Conservation (phyloP, 768 basidiomycete species). For the Serendipita sp. region DNA sequence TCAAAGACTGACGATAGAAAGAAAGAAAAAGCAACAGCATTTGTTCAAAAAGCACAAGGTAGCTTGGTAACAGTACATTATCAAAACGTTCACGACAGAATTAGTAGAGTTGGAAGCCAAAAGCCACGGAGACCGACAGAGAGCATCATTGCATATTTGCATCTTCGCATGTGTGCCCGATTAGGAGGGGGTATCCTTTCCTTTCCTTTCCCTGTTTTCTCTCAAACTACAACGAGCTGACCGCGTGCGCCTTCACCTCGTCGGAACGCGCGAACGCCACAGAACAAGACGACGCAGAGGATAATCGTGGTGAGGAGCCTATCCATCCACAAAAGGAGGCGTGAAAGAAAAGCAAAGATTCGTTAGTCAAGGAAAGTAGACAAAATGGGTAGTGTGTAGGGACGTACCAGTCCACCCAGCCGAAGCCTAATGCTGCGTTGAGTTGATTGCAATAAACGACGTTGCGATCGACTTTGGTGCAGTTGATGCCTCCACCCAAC, state of each 20-base stretch:
- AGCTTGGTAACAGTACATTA: no score
- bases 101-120: no score
- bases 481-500: conserved; percentile 56
- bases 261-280: conserved; percentile 41
- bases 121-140: no score
- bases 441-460: conserved; percentile 54
- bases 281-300: conserved; percentile 40
- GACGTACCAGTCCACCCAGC: conserved; percentile 58
- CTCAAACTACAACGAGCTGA: conserved; percentile 25
- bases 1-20: no score
- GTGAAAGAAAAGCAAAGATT: not conserved
- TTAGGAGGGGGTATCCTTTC: no score
- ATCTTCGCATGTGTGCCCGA: no score
- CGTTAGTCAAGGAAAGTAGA: not conserved
- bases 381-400: not conserved
- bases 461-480: conserved; percentile 34
- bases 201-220: no score
- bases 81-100: no score
- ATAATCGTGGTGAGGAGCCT: conserved; percentile 54
- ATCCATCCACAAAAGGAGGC: no score
- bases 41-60: no score
- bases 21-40: no score
- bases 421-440: conserved; percentile 55
- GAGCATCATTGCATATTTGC: no score
- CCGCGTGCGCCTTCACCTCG: conserved; percentile 56